A percentile compares a stretch with the other conserved stretches of the same genome.
Conservation (phyloP, 2,329 filamentous ascomycete species). For the Colletotrichum sp. region DNA sequence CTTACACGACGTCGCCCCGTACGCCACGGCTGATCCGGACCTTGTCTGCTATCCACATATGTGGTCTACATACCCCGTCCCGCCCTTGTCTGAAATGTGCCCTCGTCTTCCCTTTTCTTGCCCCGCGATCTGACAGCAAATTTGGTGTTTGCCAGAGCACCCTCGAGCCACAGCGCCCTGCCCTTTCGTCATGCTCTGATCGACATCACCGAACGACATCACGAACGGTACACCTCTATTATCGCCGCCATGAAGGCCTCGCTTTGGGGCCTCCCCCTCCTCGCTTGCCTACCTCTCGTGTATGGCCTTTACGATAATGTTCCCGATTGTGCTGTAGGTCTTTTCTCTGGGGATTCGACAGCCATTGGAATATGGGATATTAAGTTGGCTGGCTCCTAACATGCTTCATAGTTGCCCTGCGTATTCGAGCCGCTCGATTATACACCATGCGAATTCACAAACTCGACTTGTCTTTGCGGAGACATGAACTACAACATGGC, state of each 20-base stretch:
- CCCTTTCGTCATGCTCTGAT: constrained; percentile 1
- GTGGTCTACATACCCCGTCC: not conserved
- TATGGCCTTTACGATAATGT: constrained; percentile 7
- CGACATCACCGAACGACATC: not conserved
- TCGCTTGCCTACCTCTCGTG: not conserved
- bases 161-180: not conserved
- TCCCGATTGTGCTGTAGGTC: constrained; percentile 14
- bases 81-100: not conserved
- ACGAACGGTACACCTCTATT: not conserved
- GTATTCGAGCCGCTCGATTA: constrained; percentile 7
- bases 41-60: not conserved
- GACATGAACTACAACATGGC: constrained; percentile 19
- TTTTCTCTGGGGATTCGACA: too few species aligned
- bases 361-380: too few species aligned
- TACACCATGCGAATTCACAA: not conserved
- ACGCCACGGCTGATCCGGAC: not conserved
- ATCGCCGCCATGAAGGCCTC: constrained; percentile 1
- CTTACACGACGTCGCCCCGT: constrained; percentile 9
- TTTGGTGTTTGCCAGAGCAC: not conserved
- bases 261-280: not conserved
- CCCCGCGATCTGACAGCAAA: not conserved
- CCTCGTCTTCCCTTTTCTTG: not conserved
- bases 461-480: constrained; percentile 4
- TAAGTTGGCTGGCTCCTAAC: too few species aligned
- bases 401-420: not conserved